Conservation (phyloP, 371 early-diverging fungal species). For the Syncephalastrum racemosum region DNA sequence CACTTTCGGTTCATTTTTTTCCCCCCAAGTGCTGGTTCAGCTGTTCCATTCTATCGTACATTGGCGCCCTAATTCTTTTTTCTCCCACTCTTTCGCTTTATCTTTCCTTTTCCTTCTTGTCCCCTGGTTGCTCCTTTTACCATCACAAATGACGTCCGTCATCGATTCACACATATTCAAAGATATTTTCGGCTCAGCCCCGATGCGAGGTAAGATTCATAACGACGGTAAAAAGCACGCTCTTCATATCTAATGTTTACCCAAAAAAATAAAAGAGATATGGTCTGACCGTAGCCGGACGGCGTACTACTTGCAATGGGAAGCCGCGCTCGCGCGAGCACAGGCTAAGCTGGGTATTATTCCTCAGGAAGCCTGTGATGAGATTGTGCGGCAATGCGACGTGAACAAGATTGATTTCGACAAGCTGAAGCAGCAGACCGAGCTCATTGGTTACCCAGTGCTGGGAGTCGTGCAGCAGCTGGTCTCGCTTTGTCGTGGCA, state of each 20-base stretch:
- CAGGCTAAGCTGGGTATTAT: slow-evolving; percentile 21
- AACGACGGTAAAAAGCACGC: no score
- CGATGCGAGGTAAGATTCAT: slow-evolving; percentile 13
- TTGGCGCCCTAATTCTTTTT: not conserved
- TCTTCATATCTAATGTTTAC: not conserved
- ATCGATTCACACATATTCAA: slow-evolving; percentile 20
- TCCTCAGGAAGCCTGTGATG: slow-evolving; percentile 17
- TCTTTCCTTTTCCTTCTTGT: slow-evolving; percentile 9
- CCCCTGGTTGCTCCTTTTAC: slow-evolving; percentile 1
- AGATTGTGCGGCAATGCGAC: slow-evolving; percentile 9
- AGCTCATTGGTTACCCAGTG: slow-evolving; percentile 23
- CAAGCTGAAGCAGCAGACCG: slow-evolving; percentile 14
- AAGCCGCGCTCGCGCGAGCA: slow-evolving; percentile 18
- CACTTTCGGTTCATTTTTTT: no score
- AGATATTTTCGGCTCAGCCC: slow-evolving; percentile 19
- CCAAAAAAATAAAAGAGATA: slow-evolving; percentile 8
- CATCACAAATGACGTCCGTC: slow-evolving; percentile 14
- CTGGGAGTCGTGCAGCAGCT: slow-evolving; percentile 23
- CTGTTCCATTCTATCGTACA: no score
- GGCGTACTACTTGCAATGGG: slow-evolving; percentile 20
- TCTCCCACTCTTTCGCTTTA: not conserved
- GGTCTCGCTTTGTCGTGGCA: slow-evolving; percentile 8
- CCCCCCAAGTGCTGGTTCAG: not conserved
- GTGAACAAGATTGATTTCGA: slow-evolving; percentile 21
- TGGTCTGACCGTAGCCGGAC: slow-evolving; percentile 23